Evolutionary conservation across 805 yeast genomes (phyloP), one percentile per base, ranked within the genome.

Genomic region (Saturnispora bothae): DNA sequence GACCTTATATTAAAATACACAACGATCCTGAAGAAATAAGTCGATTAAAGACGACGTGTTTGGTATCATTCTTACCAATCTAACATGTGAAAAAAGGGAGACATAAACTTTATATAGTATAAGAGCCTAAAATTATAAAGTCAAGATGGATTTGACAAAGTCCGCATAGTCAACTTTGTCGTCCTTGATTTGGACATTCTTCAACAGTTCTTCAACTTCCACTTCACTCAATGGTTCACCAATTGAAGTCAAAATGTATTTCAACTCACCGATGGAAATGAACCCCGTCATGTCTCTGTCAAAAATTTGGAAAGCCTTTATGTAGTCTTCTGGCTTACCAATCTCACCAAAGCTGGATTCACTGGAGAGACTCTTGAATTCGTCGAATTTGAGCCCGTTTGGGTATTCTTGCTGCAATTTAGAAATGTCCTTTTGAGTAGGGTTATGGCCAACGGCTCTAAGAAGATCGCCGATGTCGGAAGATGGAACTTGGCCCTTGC

Each of bases 371-470:
- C 73, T 72, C 42, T 78, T 75, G 61, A 82, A 85, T 13, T 84
- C 74, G 42, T 78, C 88, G 48, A 78, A 85, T 52, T 80, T 84
- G 48, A 84, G 66, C 45, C 71, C 78, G 7, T 47, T 34, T 14
- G 36, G 29, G 26, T 44, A 45, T 3, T 48, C 18, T 36, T 60
- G 59, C 55, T 73, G 75, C 37, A 78, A 60, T 41, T 74, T 77
- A 21, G 73, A 64, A 45, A 86, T 82, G 63, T 86, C 95, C 17
- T 88, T 82, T 52, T 85, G 72, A 4, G 98, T 88, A 46, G 99
- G 99, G 66, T 92, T 92, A 67, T 89, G 97, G 28, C 98, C 99
- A 43, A 92, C 88, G 2, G 98, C 96, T 58, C 99, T 76, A 43
- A 92, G 72, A 50, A 92, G 72, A 56, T 92, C 98, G 26, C 97